Evolutionary conservation across 2,329 filamentous ascomycete genomes (phyloP).

Genomic region (Fusarium sp.): DNA sequence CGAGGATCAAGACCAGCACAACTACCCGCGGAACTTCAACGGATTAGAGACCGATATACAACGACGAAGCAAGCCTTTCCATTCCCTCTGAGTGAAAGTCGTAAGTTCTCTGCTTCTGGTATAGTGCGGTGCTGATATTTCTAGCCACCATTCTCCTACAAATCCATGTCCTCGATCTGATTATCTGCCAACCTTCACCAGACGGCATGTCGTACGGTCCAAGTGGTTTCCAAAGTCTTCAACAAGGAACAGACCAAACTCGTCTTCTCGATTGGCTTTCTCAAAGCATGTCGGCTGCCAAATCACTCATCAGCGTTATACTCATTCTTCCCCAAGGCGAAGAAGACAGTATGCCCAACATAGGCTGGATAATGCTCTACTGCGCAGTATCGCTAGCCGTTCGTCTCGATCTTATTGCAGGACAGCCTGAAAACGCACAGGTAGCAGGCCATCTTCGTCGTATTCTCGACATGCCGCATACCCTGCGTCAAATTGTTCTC

Average conservation of each 20-base stretch:
- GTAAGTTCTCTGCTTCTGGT: slow-evolving; percentile 29
- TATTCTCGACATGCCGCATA: slow-evolving; percentile 48
- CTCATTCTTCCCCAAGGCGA: slow-evolving; percentile 46
- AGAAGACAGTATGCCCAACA: slow-evolving; percentile 47
- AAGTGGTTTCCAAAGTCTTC: slow-evolving; percentile 41
- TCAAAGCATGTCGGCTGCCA: slow-evolving; percentile 49
- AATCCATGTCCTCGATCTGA: slow-evolving; percentile 47
- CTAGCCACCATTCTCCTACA: slow-evolving; percentile 47
- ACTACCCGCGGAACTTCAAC: slow-evolving; percentile 34
- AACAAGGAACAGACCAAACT: slow-evolving; percentile 24
- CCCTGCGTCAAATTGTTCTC: slow-evolving; percentile 47
- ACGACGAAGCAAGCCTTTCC: slow-evolving; percentile 42
- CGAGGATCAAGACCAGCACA: slow-evolving; percentile 2
- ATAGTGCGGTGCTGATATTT: background rate
- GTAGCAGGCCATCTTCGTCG: slow-evolving; percentile 46
- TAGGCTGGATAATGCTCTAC: slow-evolving; percentile 50
- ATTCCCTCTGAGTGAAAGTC: slow-evolving; percentile 49
- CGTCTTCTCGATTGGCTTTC: slow-evolving; percentile 47
- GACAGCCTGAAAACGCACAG: slow-evolving; percentile 42
- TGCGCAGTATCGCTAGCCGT: slow-evolving; percentile 48
- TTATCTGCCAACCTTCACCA: slow-evolving; percentile 48
- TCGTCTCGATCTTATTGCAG: slow-evolving; percentile 49
- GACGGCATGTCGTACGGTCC: slow-evolving; percentile 46
- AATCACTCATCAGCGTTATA: slow-evolving; percentile 47
- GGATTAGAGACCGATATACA: slow-evolving; percentile 36